phyloP scores from a whole-genome alignment of 331 rosid genomes.

The Phaseolus coccineus region DNA sequence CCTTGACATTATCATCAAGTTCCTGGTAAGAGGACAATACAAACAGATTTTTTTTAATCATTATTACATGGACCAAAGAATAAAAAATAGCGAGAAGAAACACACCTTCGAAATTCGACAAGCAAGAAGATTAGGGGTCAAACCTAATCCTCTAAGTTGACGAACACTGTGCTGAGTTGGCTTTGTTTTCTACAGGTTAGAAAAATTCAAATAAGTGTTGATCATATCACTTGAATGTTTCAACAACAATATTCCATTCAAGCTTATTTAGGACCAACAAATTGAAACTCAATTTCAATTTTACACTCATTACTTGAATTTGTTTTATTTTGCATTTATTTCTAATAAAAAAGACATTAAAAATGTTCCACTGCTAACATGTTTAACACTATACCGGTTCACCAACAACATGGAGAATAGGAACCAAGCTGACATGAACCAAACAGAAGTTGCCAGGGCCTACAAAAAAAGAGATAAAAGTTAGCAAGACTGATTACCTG shows the following conservation, averaged over 20 bases:
- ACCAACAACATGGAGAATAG: constrained; percentile 84
- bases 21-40: constrained; percentile 51
- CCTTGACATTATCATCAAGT: constrained; percentile 74
- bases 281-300: constrained; percentile 27
- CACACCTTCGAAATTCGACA: constrained; percentile 84
- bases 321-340: constrained; percentile 12
- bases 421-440: constrained; percentile 90
- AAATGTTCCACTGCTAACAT: constrained; percentile 25
- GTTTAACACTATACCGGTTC: constrained; percentile 70
- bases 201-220: constrained; percentile 34
- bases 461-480: constrained; percentile 26
- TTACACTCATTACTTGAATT: background rate
- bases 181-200: constrained; percentile 77
- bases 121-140: constrained; percentile 85
- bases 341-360: constrained; percentile 27
- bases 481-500: constrained; percentile 31
- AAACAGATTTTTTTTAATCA: constrained; percentile 23
- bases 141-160: constrained; percentile 84
- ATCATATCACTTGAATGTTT: constrained; percentile 22
- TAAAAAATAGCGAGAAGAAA: constrained; percentile 20
- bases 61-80: constrained; percentile 13
- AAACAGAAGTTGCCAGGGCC: constrained; percentile 86
- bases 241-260: constrained; percentile 14
- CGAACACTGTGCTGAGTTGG: constrained; percentile 96
- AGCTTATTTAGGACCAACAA: constrained; percentile 24